phyloP scores from a whole-genome alignment of 192 early-diverging fungal species.

The Pilaira anomala region DNA sequence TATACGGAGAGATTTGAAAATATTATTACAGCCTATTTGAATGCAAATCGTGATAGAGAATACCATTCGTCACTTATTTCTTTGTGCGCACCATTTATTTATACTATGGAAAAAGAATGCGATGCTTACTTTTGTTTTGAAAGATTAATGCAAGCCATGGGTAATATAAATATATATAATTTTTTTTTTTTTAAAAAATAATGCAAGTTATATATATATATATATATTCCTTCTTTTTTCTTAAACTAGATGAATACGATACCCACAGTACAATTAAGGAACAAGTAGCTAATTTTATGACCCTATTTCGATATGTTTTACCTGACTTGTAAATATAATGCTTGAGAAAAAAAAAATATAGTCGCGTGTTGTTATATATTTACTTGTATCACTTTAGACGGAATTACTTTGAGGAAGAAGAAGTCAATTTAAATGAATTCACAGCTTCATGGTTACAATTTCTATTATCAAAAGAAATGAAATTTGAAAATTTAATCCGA shows the following conservation, averaged over 20 bases:
- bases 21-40: slow-evolving; percentile 84
- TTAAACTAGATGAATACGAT: slow-evolving; percentile 65
- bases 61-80: slow-evolving; percentile 74
- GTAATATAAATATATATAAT: slow-evolving; percentile 40
- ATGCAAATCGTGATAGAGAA: slow-evolving; percentile 71
- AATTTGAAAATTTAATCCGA: slow-evolving; percentile 71
- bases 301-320: slow-evolving; percentile 75
- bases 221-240: neutral
- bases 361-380: neutral
- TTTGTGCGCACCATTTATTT: slow-evolving; percentile 81
- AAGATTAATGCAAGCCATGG: slow-evolving; percentile 65
- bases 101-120: slow-evolving; percentile 64
- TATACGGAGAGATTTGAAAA: slow-evolving; percentile 66
- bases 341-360: slow-evolving; percentile 11
- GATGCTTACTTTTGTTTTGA: slow-evolving; percentile 85
- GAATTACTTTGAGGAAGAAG: slow-evolving; percentile 93
- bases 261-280: slow-evolving; percentile 62
- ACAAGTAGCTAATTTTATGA: slow-evolving; percentile 82
- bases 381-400: slow-evolving; percentile 29
- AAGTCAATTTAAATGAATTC: slow-evolving; percentile 86
- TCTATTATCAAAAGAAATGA: slow-evolving; percentile 79
- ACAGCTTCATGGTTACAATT: slow-evolving; percentile 79
- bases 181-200: neutral
- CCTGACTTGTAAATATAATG: slow-evolving; percentile 79
- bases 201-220: neutral